These are phyloP conservation scores for Leishmania gerbilli DNA, from an alignment of 208 protist genomes.

Conservation along the genomic window DNA sequence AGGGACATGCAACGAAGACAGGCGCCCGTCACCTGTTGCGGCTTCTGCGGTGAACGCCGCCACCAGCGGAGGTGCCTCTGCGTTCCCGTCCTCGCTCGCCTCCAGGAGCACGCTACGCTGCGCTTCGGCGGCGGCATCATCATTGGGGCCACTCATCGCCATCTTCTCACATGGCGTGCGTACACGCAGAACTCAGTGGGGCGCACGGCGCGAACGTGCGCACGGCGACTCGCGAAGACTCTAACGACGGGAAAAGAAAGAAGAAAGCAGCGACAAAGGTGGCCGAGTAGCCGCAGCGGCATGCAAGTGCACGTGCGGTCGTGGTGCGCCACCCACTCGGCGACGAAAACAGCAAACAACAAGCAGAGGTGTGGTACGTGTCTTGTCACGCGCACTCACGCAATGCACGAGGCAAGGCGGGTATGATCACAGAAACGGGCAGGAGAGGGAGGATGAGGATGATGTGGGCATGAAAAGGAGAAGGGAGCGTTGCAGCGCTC, in stretches of 20 bases:
- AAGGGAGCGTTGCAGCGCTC: neutral
- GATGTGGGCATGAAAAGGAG: neutral
- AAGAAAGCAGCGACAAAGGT: neutral
- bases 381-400: neutral
- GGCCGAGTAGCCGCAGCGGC: neutral
- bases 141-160: neutral
- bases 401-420: neutral
- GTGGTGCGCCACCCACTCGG: neutral
- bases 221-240: neutral
- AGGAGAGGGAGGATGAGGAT: neutral
- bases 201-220: neutral
- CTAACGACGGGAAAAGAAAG: neutral
- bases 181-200: neutral
- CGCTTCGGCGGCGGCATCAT: neutral
- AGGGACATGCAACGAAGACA: neutral
- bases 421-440: neutral
- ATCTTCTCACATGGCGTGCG: neutral
- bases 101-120: neutral
- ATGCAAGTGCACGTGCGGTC: neutral
- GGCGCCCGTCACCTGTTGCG: neutral
- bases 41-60: neutral
- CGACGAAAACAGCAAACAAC: neutral
- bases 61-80: neutral
- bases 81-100: neutral
- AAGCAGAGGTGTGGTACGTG: neutral